These are phyloP conservation scores for Russula compacta DNA, from an alignment of 768 basidiomycete species.

Conservation along the genomic window DNA sequence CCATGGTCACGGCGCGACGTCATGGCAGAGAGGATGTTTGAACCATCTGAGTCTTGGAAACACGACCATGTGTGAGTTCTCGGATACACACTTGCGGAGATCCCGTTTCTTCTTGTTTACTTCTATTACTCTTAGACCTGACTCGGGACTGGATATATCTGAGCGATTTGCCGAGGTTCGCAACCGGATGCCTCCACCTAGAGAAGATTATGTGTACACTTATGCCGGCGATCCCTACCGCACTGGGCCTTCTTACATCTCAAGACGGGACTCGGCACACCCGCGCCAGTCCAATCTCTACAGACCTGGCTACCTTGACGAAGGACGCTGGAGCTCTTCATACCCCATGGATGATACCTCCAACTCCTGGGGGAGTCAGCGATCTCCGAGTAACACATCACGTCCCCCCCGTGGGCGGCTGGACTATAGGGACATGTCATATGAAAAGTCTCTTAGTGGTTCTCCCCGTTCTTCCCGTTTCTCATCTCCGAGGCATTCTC, in stretches of 20 bases:
- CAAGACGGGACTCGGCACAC: conserved; percentile 34
- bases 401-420: conserved; percentile 13
- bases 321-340: conserved; percentile 27
- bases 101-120: conserved; percentile 5
- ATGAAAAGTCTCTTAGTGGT: conserved; percentile 13
- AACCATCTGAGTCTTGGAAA: conserved; percentile 60
- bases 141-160: conserved; percentile 5
- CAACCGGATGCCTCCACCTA: conserved; percentile 11
- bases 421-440: conserved; percentile 13
- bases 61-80: conserved; percentile 12
- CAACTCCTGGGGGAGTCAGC: conserved; percentile 4
- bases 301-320: conserved; percentile 36
- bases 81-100: not conserved
- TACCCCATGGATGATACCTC: conserved; percentile 26
- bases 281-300: conserved; percentile 39
- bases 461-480: conserved; percentile 15
- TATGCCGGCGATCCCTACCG: conserved; percentile 47
- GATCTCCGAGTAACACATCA: conserved; percentile 7
- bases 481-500: conserved; percentile 20
- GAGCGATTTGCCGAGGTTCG: conserved; percentile 15
- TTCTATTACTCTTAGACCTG: conserved; percentile 4
- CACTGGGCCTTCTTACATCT: conserved; percentile 26
- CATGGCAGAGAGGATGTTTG: conserved; percentile 50
- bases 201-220: conserved; percentile 29
- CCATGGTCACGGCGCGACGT: conserved; percentile 27